phyloP scores from a whole-genome alignment of 2,329 filamentous ascomycete species.

The Scedosporium minutisporum region DNA sequence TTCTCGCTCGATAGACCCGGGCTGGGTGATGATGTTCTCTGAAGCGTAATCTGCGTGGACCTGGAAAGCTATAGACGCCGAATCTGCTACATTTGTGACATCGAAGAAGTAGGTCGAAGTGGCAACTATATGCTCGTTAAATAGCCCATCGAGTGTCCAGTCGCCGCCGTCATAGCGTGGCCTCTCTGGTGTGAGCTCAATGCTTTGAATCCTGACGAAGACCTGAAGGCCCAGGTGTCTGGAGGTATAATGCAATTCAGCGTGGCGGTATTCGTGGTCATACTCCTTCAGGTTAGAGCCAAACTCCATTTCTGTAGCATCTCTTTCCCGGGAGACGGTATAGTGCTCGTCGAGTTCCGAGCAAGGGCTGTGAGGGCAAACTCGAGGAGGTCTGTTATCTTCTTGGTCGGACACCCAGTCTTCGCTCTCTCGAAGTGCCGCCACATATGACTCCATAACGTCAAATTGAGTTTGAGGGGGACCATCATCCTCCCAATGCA shows the following conservation, averaged over 20 bases:
- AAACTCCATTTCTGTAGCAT: neutral
- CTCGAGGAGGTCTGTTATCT: neutral
- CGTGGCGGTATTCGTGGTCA: neutral
- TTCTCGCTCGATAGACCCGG: neutral
- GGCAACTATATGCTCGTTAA: conserved; percentile 6
- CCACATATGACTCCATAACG: neutral
- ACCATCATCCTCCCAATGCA: neutral
- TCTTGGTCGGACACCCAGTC: neutral
- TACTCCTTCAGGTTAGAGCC: neutral
- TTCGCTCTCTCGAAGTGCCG: neutral
- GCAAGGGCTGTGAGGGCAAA: neutral
- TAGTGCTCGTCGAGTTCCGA: neutral
- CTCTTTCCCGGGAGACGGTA: neutral
- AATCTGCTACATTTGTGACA: neutral
- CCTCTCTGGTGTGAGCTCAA: neutral
- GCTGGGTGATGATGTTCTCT: too few relatives aligned
- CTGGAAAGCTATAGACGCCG: neutral
- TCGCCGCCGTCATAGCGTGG: neutral
- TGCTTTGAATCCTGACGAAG: conserved; percentile 1
- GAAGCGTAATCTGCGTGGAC: neutral
- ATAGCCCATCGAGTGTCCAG: conserved; percentile 1
- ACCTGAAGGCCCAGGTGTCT: neutral
- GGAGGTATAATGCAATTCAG: neutral
- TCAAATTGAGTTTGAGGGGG: neutral
- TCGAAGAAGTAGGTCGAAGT: conserved; percentile 1